These are phyloP conservation scores for Candolleomyces eurysporus DNA, from an alignment of 768 basidiomycete genomes.

Conservation along the genomic window DNA sequence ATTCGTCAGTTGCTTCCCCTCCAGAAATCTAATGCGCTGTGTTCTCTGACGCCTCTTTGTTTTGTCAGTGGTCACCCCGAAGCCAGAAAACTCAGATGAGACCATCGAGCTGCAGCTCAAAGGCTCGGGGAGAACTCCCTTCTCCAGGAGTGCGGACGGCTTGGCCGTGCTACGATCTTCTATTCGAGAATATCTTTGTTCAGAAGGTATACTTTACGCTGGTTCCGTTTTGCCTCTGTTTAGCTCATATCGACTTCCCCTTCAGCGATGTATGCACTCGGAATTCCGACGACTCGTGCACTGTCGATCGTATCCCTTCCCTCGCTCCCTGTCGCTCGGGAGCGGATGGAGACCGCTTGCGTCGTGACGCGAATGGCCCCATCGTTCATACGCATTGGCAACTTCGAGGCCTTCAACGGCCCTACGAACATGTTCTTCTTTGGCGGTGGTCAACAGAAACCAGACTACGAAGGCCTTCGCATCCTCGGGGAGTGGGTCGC, in stretches of 20 bases:
- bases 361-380: conserved; percentile 81
- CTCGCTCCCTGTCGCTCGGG: conserved; percentile 70
- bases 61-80: conserved; percentile 69
- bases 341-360: conserved; percentile 68
- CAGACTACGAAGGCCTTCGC: conserved; percentile 73
- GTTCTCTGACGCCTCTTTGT: conserved; percentile 2
- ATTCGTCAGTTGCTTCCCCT: conserved; percentile 41
- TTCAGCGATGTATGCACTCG: conserved; percentile 61
- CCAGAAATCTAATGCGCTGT: not conserved
- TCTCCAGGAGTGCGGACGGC: conserved; percentile 89
- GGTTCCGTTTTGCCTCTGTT: not conserved
- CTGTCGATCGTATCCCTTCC: conserved; percentile 78
- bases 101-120: conserved; percentile 91
- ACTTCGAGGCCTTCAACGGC: conserved; percentile 83
- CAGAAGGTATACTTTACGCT: conserved; percentile 62
- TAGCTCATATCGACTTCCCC: not conserved
- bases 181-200: conserved; percentile 89
- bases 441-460: conserved; percentile 73
- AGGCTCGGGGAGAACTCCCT: conserved; percentile 92
- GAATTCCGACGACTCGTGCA: conserved; percentile 86
- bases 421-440: conserved; percentile 63
- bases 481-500: conserved; percentile 75
- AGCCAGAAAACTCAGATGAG: conserved; percentile 52
- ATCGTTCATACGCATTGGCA: conserved; percentile 89
- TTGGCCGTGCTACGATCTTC: conserved; percentile 94